A percentile compares a stretch with the other conserved stretches of the same genome.
Evolutionary conservation across 345 rosid species (phyloP).

Genomic region (Ricinus communis): DNA sequence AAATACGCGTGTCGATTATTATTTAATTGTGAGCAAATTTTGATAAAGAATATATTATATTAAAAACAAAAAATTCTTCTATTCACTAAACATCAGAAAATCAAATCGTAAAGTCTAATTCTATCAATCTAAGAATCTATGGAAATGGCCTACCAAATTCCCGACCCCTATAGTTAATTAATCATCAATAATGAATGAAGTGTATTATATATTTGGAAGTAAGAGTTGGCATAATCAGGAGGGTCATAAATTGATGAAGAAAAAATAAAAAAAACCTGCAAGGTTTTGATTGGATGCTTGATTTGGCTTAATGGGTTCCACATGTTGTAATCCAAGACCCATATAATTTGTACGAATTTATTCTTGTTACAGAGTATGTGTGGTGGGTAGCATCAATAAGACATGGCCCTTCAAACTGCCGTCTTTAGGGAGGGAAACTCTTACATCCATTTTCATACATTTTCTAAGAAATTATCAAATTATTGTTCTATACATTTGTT

Average conservation of each 20-base stretch:
- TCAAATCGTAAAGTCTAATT: not conserved
- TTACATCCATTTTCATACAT: no score
- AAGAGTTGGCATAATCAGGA: no score
- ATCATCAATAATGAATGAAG: not conserved
- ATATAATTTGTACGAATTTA: constrained; percentile 12
- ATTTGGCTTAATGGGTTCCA: constrained; percentile 23
- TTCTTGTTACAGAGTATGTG: constrained; percentile 13
- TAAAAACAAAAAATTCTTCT: constrained; percentile 4
- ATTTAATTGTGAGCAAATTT: constrained; percentile 15
- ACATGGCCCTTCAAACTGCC: not conserved
- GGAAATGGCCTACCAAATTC: constrained; percentile 23
- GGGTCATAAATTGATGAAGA: not conserved
- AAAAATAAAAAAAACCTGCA: not conserved
- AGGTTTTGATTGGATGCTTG: constrained; percentile 25
- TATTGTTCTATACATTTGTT: no score
- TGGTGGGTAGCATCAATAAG: not conserved
- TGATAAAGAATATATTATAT: constrained; percentile 9
- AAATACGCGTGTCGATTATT: constrained; percentile 16
- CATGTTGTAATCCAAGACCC: constrained; percentile 11
- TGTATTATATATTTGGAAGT: no score
- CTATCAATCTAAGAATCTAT: constrained; percentile 25
- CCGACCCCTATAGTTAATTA: not conserved
- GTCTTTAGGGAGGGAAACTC: not conserved
- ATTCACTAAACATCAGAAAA: no score
- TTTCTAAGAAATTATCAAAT: no score